phyloP scores from a whole-genome alignment of 179 eudicot species.

The Beta macrorhiza region DNA sequence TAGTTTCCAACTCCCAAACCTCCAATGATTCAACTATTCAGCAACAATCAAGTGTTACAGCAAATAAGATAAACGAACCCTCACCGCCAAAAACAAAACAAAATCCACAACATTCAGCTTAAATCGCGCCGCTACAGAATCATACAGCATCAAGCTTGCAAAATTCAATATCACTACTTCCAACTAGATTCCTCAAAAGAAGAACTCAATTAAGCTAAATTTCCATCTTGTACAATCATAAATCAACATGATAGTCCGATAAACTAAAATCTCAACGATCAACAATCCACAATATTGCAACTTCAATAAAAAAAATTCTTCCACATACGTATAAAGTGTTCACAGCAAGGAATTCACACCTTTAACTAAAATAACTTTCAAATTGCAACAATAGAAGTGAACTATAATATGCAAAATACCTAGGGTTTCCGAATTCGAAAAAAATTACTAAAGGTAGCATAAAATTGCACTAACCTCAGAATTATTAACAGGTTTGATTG shows the following conservation, averaged over 20 bases:
- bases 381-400: not conserved
- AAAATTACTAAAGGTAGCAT: not conserved
- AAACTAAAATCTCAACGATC: not conserved
- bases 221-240: not conserved
- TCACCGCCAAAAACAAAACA: too few relatives aligned
- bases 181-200: not conserved
- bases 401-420: not conserved
- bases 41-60: not conserved
- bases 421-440: not conserved
- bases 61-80: too few relatives aligned
- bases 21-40: not conserved
- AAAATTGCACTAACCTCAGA: slow-evolving; percentile 36
- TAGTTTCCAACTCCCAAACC: not conserved
- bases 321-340: not conserved
- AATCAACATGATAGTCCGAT: not conserved
- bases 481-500: slow-evolving; percentile 21
- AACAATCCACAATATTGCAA: not conserved
- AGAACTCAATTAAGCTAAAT: not conserved
- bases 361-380: not conserved
- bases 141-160: not conserved
- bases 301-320: not conserved
- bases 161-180: not conserved
- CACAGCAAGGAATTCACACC: not conserved
- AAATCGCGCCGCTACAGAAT: not conserved
- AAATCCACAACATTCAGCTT: not conserved